Percentiles rank a stretch among this genome's conserved stretches.
Evolutionary conservation across 495 filamentous ascomycete species (phyloP).

Genomic region (Neurospora sp.): DNA sequence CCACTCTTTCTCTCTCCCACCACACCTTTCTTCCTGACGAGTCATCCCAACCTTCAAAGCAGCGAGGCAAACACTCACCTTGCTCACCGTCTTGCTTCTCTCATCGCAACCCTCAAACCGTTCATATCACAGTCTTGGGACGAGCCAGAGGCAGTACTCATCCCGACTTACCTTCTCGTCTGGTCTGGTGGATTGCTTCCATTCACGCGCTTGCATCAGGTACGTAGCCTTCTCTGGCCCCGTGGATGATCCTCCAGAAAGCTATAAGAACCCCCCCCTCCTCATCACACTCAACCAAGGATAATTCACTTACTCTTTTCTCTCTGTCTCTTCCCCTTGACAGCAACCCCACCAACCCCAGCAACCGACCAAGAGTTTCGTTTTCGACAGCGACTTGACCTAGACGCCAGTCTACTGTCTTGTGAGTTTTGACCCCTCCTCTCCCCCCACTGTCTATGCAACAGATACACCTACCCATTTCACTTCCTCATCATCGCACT

Average conservation of each 20-base stretch:
- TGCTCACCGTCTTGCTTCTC: background rate
- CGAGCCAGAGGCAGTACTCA: background rate
- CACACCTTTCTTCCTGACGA: background rate
- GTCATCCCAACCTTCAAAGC: background rate
- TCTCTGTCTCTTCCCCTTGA: background rate
- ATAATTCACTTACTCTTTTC: background rate
- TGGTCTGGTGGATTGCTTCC: background rate
- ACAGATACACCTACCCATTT: background rate
- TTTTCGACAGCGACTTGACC: background rate
- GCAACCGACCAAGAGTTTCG: background rate
- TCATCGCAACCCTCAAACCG: background rate
- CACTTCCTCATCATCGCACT: background rate
- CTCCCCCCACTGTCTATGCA: background rate
- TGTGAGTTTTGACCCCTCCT: background rate
- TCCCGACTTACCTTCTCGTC: background rate
- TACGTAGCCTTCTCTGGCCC: background rate
- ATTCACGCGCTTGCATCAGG: background rate
- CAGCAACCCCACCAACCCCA: background rate
- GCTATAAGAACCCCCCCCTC: background rate
- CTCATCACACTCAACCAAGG: background rate
- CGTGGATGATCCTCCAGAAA: background rate
- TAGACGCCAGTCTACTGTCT: background rate
- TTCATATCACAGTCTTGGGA: background rate
- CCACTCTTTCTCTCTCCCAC: background rate
- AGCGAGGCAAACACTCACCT: conserved; percentile 2